Percentiles rank a stretch among this genome's conserved stretches.
Evolutionary conservation across 192 early-diverging fungal genomes (phyloP).

Genomic region (Nowakowskiella sp.): DNA sequence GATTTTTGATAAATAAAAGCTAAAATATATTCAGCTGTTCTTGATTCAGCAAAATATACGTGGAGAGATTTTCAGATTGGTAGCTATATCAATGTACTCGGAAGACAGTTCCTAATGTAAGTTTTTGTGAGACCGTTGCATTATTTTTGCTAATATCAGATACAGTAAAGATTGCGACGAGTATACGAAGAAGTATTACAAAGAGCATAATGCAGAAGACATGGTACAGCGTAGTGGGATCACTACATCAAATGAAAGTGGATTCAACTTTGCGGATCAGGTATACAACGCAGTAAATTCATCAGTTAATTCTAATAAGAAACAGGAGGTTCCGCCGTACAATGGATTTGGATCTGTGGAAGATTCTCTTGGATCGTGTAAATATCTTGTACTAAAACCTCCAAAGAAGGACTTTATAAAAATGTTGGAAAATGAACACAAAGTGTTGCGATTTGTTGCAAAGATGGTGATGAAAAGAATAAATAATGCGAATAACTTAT

Average conservation of each 20-base stretch:
- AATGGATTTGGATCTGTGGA: constrained; percentile 58
- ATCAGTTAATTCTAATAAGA: constrained; percentile 4
- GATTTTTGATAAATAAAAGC: not conserved
- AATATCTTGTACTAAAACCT: constrained; percentile 52
- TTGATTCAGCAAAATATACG: constrained; percentile 44
- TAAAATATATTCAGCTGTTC: constrained; percentile 26
- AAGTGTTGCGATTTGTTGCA: constrained; percentile 52
- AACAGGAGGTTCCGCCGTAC: constrained; percentile 45
- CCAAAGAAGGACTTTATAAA: constrained; percentile 62
- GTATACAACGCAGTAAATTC: too few species aligned
- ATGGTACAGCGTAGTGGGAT: not conserved
- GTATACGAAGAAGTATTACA: constrained; percentile 48
- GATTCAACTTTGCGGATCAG: too few species aligned
- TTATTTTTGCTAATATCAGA: not conserved
- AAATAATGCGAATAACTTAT: not conserved
- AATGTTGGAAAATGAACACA: constrained; percentile 58
- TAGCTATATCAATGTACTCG: constrained; percentile 47
- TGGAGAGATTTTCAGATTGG: constrained; percentile 56
- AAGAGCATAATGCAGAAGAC: constrained; percentile 7
- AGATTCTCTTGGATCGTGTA: constrained; percentile 49
- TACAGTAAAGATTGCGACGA: constrained; percentile 55
- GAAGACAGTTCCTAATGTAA: constrained; percentile 51
- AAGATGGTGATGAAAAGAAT: constrained; percentile 32
- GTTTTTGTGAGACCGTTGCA: constrained; percentile 2
- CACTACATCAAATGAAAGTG: too few species aligned